Evolutionary conservation across 2,329 filamentous ascomycete species (phyloP).

Genomic region (Camillea tinctor): DNA sequence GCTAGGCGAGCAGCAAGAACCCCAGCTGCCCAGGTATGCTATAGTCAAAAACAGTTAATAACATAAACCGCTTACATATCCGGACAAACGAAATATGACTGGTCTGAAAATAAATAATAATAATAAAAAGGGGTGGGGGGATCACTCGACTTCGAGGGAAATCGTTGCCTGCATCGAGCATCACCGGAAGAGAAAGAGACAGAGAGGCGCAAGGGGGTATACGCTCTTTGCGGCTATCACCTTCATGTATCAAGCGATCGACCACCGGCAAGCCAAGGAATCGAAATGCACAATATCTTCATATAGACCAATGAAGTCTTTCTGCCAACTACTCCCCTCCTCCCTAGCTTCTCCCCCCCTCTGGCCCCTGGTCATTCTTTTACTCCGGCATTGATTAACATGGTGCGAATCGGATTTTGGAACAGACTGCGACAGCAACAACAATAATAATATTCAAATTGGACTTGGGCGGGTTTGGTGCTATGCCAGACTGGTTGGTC

Average conservation of each 20-base stretch:
- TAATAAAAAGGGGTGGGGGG: background rate
- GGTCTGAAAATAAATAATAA: background rate
- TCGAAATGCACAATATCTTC: slow-evolving; percentile 18
- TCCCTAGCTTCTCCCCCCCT: background rate
- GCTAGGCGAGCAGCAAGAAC: background rate
- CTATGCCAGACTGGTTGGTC: slow-evolving; percentile 14
- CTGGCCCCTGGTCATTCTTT: too few relatives aligned
- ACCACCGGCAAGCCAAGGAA: slow-evolving; percentile 5
- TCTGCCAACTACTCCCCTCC: background rate
- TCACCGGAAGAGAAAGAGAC: slow-evolving; percentile 5
- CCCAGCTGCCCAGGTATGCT: background rate
- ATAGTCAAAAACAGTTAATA: background rate
- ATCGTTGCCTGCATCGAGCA: slow-evolving; percentile 11
- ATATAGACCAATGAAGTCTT: background rate
- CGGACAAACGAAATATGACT: background rate
- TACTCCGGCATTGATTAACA: background rate
- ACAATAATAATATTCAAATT: too few relatives aligned
- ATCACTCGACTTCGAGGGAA: slow-evolving; percentile 6
- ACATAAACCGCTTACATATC: background rate
- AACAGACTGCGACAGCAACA: slow-evolving; percentile 12
- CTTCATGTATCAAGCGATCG: slow-evolving; percentile 17
- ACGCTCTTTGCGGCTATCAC: slow-evolving; percentile 13
- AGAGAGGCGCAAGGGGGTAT: background rate
- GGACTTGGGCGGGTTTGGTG: background rate
- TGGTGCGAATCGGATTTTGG: slow-evolving; percentile 1